These are phyloP conservation scores for Coniochaeta sp. DNA, from an alignment of 2,329 filamentous ascomycete genomes.

Conservation along the genomic window DNA sequence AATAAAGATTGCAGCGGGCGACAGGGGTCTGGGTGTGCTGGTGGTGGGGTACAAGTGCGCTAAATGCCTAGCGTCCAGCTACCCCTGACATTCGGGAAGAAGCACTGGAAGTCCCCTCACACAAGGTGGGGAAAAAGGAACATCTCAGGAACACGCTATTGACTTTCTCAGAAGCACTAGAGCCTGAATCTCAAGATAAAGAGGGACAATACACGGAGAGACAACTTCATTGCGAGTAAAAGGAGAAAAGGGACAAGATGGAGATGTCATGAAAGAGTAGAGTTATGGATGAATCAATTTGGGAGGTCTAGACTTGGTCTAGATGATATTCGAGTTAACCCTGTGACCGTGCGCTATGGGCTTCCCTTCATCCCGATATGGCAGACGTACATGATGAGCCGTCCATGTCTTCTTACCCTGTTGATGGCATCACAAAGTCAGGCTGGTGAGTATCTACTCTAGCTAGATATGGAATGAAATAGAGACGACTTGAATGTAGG, in stretches of 20 bases:
- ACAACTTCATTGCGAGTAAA: neutral
- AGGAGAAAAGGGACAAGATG: neutral
- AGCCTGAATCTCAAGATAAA: too few relatives aligned
- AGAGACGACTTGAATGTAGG: neutral
- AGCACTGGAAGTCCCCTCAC: neutral
- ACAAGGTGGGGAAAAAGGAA: neutral
- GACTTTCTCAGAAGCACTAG: too few relatives aligned
- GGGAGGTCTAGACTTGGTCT: too few relatives aligned
- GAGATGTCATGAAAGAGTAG: too few relatives aligned
- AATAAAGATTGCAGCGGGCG: slow-evolving; percentile 2
- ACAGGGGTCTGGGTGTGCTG: neutral
- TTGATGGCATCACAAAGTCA: neutral
- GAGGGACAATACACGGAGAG: too few relatives aligned
- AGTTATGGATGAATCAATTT: too few relatives aligned
- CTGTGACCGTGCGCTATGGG: neutral
- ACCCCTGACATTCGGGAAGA: neutral
- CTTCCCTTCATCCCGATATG: neutral
- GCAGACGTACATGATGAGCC: neutral
- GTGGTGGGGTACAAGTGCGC: neutral
- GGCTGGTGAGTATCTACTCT: neutral
- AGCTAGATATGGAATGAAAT: neutral
- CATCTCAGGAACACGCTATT: too few relatives aligned
- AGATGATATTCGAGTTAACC: too few relatives aligned
- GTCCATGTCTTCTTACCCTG: neutral
- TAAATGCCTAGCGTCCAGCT: neutral